Percentiles rank a stretch among this genome's conserved stretches.
Conservation (phyloP, 495 filamentous ascomycete species). For the Jackrogersella minutella region DNA sequence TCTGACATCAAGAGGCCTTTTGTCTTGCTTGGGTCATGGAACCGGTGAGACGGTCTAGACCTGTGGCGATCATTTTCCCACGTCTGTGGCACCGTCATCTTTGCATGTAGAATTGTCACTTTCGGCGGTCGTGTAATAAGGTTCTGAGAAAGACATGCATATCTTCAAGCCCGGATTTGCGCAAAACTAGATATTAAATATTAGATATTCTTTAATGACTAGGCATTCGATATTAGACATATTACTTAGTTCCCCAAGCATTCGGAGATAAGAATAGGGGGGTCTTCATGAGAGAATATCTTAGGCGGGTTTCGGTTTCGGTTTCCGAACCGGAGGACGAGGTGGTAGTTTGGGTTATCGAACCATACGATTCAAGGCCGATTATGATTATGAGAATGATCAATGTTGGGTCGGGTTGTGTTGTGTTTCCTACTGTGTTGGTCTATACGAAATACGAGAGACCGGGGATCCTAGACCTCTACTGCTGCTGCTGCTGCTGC, state of each 20-base stretch:
- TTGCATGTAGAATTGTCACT: neutral
- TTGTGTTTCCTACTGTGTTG: neutral
- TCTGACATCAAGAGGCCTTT: slow-evolving; percentile 27
- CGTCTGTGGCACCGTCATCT: slow-evolving; percentile 15
- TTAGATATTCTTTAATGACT: no score
- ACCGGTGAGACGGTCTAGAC: slow-evolving; percentile 25
- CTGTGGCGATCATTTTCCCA: slow-evolving; percentile 24
- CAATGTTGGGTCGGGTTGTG: neutral
- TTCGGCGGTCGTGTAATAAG: slow-evolving; percentile 11
- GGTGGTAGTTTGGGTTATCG: neutral
- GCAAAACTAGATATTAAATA: neutral
- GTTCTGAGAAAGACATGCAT: slow-evolving; percentile 32
- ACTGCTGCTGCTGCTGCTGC: no score
- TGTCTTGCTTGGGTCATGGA: slow-evolving; percentile 8
- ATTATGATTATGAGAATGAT: neutral
- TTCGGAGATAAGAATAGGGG: neutral
- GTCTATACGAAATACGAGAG: slow-evolving; percentile 17
- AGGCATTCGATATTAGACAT: no score
- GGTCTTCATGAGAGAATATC: neutral
- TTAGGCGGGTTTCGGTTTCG: slow-evolving; percentile 6
- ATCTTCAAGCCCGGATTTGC: slow-evolving; percentile 7
- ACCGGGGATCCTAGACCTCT: neutral
- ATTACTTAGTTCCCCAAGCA: no score
- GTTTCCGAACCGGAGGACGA: slow-evolving; percentile 12
- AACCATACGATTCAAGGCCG: neutral